Evolutionary conservation across 2,329 filamentous ascomycete species (phyloP), one percentile per base, ranked within the genome.

Genomic region (Coleophoma cylindrospora): DNA sequence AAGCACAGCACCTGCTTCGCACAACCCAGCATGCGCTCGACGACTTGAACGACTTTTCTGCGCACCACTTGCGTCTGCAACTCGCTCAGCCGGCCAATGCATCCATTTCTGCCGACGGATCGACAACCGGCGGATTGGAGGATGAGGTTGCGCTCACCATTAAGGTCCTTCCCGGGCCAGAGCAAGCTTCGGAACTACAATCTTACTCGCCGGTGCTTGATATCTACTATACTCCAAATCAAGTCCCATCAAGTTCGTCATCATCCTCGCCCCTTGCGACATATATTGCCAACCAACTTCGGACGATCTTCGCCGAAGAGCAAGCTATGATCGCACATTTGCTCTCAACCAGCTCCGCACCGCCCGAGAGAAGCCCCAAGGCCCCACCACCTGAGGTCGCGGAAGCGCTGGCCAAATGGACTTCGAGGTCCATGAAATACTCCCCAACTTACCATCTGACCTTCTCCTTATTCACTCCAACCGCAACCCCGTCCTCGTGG

Each of bases 391-490:
- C 76, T 34, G 74, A 81, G 33, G 70, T 76, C 0, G 72, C 76
- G 21, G 80, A 81, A 38, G 73, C 77, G 1, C 74, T 82, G 59
- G 79, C 70, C 61, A 86, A 75, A 77, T 87, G 91, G 54, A 88
- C 88, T 34, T 94, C 88, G 2, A 80, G 91, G 46, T 90, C 91
- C 1, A 80, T 97, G 63, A 95, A 92, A 65, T 95, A 96, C 66
- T 87, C 94, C 4, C 84, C 91, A 13, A 95, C 89, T 0, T 99
- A 97, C 66, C 94, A 99, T 65, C 74, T 99, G 27, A 96, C 91
- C 0, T 96, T 99, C 64, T 99, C 94, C 0, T 76, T 99, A 3
- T 97, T 99, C 66, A 94, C 90, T 0, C 86, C 87, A 12, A 84
- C 84, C 1, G 79, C 86, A 1, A 68, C 75, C 0, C 94, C 94